These are phyloP conservation scores for Musa acuminata DNA, from an alignment of 176 grass and related monocot species.

Conservation along the genomic window DNA sequence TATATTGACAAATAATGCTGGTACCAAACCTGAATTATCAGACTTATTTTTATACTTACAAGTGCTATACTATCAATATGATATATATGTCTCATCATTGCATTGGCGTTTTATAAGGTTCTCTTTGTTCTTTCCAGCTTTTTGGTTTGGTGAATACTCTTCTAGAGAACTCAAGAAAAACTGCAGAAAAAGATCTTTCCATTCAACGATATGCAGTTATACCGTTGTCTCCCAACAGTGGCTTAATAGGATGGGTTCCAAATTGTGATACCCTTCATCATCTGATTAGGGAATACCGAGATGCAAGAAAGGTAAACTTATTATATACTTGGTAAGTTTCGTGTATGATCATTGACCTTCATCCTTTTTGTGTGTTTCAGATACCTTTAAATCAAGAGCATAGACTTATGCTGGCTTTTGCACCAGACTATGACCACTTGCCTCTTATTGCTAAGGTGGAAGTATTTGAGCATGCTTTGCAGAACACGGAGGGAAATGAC, in stretches of 20 bases:
- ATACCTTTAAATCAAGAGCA: slow-evolving; percentile 98
- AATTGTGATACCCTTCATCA: slow-evolving; percentile 89
- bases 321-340: background rate
- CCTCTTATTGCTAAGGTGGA: slow-evolving; percentile 94
- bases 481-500: slow-evolving; percentile 89
- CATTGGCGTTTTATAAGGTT: background rate
- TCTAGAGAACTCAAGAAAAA: slow-evolving; percentile 82
- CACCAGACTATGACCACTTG: slow-evolving; percentile 91
- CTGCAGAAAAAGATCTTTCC: slow-evolving; percentile 85
- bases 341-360: background rate
- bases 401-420: slow-evolving; percentile 85
- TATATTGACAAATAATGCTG: no score
- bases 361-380: slow-evolving; percentile 27
- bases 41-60: no score
- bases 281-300: slow-evolving; percentile 92
- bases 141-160: slow-evolving; percentile 98
- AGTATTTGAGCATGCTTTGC: slow-evolving; percentile 94
- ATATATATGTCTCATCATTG: no score
- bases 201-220: slow-evolving; percentile 98
- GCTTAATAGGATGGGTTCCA: slow-evolving; percentile 96
- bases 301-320: slow-evolving; percentile 73
- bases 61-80: no score
- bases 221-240: slow-evolving; percentile 92
- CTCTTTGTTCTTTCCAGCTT: slow-evolving; percentile 37
- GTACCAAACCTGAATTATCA: no score